A percentile compares a stretch with the other conserved stretches of the same genome.
Evolutionary conservation across 2,329 filamentous ascomycete genomes (phyloP).

Genomic region (Alternaria infectoria): DNA sequence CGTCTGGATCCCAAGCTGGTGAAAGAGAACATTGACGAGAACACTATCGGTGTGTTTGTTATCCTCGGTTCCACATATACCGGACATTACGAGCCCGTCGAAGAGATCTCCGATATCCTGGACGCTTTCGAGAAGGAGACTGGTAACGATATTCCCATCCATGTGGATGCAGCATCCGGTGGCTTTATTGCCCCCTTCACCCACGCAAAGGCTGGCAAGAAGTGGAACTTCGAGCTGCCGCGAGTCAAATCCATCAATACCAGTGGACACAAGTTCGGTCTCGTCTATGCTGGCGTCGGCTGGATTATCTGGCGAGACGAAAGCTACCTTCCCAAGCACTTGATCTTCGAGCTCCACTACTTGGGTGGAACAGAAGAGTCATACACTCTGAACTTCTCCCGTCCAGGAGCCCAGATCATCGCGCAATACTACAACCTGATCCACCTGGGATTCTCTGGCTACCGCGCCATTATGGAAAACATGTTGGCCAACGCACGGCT

Average conservation of each 20-base stretch:
- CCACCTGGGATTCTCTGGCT: constrained; percentile 71
- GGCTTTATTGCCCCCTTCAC: constrained; percentile 69
- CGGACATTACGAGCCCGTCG: constrained; percentile 74
- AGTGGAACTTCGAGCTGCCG: constrained; percentile 69
- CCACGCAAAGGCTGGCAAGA: constrained; percentile 60
- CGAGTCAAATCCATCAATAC: constrained; percentile 71
- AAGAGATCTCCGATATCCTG: constrained; percentile 69
- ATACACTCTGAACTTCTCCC: constrained; percentile 75
- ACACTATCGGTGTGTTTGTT: constrained; percentile 77
- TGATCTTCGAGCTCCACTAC: constrained; percentile 75
- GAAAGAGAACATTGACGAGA: constrained; percentile 73
- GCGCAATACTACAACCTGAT: constrained; percentile 78
- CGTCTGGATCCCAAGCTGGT: constrained; percentile 69
- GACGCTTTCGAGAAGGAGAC: constrained; percentile 68
- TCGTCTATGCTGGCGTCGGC: constrained; percentile 71
- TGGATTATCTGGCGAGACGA: constrained; percentile 66
- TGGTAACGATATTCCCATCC: constrained; percentile 70
- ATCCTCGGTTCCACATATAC: constrained; percentile 77
- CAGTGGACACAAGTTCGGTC: constrained; percentile 67
- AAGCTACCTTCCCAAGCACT: constrained; percentile 67
- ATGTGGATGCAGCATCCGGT: constrained; percentile 66
- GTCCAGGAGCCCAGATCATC: constrained; percentile 72
- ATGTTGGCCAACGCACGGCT: constrained; percentile 69
- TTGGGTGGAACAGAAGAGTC: constrained; percentile 74
- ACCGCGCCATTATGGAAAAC: constrained; percentile 68